These are phyloP conservation scores for Wickerhamomyces queroliae DNA, from an alignment of 805 yeast species.

Conservation along the genomic window DNA sequence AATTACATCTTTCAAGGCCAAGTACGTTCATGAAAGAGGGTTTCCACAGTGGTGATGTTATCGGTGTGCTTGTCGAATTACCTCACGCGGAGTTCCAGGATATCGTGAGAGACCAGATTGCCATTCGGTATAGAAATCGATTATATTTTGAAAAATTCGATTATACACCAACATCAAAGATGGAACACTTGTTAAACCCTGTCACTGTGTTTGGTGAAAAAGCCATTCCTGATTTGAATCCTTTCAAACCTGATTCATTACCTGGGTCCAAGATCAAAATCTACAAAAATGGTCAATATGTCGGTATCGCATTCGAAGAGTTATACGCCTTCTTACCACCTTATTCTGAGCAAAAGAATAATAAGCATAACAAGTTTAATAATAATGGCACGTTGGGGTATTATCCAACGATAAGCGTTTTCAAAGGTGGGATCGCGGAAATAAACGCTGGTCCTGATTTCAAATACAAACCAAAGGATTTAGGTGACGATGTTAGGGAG, in stretches of 20 bases:
- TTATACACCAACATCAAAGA: conserved; percentile 58
- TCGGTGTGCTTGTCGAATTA: conserved; percentile 70
- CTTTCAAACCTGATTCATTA: conserved; percentile 42
- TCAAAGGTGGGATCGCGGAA: conserved; percentile 68
- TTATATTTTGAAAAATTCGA: conserved; percentile 84
- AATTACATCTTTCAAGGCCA: conserved; percentile 71
- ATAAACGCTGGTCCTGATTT: conserved; percentile 68
- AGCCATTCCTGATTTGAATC: conserved; percentile 47
- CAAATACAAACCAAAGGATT: conserved; percentile 34
- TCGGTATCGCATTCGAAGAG: conserved; percentile 62
- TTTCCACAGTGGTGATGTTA: conserved; percentile 69
- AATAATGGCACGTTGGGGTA: conserved; percentile 90
- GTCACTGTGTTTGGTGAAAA: conserved; percentile 66
- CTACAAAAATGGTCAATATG: conserved; percentile 68
- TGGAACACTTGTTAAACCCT: conserved; percentile 72
- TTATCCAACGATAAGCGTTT: conserved; percentile 85
- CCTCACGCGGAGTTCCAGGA: conserved; percentile 49
- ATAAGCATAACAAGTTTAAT: conserved; percentile 34
- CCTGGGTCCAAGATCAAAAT: conserved; percentile 57
- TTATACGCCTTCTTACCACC: conserved; percentile 79
- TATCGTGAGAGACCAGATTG: conserved; percentile 75
- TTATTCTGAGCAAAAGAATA: conserved; percentile 46
- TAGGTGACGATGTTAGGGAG: conserved; percentile 35
- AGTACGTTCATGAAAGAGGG: conserved; percentile 47
- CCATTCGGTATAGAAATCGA: conserved; percentile 73